Evolutionary conservation across 106 monocot species (phyloP).

Genomic region (Dioscorea dumetorum): DNA sequence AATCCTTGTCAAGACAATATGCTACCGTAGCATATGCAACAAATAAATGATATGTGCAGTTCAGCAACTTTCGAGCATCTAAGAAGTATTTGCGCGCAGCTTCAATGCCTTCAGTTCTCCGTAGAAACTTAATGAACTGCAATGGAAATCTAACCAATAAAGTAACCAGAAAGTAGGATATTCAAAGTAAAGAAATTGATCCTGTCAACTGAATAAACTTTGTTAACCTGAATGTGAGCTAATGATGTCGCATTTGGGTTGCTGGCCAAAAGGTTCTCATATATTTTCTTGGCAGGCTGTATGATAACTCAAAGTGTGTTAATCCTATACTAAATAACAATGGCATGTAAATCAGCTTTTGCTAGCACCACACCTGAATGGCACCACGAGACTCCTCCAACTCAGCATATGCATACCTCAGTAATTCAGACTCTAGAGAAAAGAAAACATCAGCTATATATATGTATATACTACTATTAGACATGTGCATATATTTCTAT

Average conservation of each 20-base stretch:
- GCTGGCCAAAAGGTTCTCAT: conserved; percentile 64
- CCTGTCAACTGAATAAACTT: not conserved
- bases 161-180: not conserved
- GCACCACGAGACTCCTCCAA: conserved; percentile 89
- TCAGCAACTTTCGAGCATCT: conserved; percentile 77
- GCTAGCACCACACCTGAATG: conserved; percentile 44
- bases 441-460: not conserved
- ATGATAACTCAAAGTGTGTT: conserved; percentile 2
- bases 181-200: conserved; percentile 3
- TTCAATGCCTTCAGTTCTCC: conserved; percentile 96
- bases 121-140: conserved; percentile 84
- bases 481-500: too few species aligned
- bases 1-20: conserved; percentile 92
- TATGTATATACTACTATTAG: not conserved
- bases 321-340: too few species aligned
- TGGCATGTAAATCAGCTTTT: not conserved
- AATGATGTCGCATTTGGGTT: conserved; percentile 41
- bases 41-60: conserved; percentile 89
- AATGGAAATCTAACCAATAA: conserved; percentile 11
- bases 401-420: conserved; percentile 96
- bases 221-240: conserved; percentile 73
- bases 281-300: conserved; percentile 88
- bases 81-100: conserved; percentile 89
- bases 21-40: conserved; percentile 94
- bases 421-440: conserved; percentile 64